phyloP scores from a whole-genome alignment of 257 asterid genomes.

The Solanum bulbocastanum region DNA sequence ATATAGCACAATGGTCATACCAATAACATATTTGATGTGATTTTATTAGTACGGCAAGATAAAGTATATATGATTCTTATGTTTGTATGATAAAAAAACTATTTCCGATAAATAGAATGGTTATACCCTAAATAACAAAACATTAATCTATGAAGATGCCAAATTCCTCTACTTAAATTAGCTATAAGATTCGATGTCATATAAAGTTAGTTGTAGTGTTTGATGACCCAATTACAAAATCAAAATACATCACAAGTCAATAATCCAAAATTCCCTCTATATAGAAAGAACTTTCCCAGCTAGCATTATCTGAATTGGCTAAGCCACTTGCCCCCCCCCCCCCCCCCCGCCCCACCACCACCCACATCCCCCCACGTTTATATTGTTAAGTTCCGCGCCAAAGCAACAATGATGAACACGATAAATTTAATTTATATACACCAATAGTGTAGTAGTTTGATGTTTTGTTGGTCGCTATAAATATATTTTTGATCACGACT shows the following conservation, averaged over 20 bases:
- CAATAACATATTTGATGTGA: neutral
- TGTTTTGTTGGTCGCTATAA: neutral
- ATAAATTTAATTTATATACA: neutral
- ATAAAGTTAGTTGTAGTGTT: neutral
- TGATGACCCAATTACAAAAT: neutral
- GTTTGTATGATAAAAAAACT: neutral
- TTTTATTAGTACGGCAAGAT: neutral
- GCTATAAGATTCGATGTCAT: neutral
- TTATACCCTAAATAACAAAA: neutral
- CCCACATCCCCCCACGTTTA: too few relatives aligned
- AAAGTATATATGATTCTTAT: neutral
- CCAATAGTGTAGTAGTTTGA: neutral
- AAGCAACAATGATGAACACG: neutral
- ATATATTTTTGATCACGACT: neutral
- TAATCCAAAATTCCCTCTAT: neutral
- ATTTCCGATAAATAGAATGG: neutral
- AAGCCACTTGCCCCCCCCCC: conserved; percentile 6
- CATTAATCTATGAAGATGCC: neutral
- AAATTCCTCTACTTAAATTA: neutral
- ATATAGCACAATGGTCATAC: neutral
- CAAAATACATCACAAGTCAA: neutral
- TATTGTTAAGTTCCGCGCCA: neutral
- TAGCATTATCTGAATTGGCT: neutral
- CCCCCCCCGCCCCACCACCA: neutral
- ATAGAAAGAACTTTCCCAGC: neutral